Base-by-base conservation (phyloP, 2,329 filamentous ascomycete genomes). In the Curvularia lunata region DNA sequence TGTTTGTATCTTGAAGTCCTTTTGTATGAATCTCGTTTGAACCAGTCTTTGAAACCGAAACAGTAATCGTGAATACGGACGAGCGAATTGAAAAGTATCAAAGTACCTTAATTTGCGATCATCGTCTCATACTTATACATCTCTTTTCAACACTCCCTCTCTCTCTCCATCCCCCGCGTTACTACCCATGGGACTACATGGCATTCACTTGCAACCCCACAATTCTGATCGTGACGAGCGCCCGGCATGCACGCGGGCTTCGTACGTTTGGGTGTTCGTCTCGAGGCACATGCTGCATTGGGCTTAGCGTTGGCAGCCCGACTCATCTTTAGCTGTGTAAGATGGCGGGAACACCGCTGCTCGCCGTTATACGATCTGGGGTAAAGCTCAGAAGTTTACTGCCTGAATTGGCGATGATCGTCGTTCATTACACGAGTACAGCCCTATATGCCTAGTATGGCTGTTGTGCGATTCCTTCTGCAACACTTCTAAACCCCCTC, bases 221-320 rank as follows among this genome's bases (percentile, higher is more conserved):
- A 46, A 37, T 34, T 52, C 19, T 13, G 41, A 25, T 67, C 61
- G 59, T 57, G 50, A 66, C 59, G 65, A 65, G 62, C 54, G 23
- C 49, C 12, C 48, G 40, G 12, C 37, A 43, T 64, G 59, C 59
- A 59, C 28, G 19, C n/a, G 30, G 52, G 63, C 54, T 54, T 63
- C 59, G 59, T 60, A 54, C 28, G 43, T 55, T 10, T 10, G 43
- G 55, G 45, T 23, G 38, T 25, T 43, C 52, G 59, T 56, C 58
- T 54, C 59, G 59, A 58, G 54, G 54, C 56, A 59, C 50, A 54
- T 53, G 21, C 42, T 23, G 18, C 16, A 34, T 48, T 32, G 7
- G 42, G 54, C 4, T 48, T 47, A 43, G 42, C n/a, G 18, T 41
- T 27, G 25, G 6, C 25, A 27, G 6, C 5, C 38, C 27, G 3